A percentile compares a stretch with the other conserved stretches of the same genome.
These are phyloP conservation scores for Candida pseudoglaebosa DNA, from an alignment of 805 yeast genomes.

Conservation along the genomic window DNA sequence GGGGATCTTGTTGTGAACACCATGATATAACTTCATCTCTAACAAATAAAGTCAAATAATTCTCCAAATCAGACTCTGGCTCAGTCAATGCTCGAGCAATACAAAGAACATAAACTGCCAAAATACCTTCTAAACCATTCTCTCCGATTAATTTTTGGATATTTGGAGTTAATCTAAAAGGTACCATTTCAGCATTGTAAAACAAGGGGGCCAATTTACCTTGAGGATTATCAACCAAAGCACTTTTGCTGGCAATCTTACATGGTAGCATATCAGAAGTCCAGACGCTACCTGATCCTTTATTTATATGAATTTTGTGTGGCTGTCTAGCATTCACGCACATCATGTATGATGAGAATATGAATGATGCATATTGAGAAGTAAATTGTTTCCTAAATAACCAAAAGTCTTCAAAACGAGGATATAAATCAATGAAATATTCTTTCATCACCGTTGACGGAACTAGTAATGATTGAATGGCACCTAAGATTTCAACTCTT, in stretches of 20 bases:
- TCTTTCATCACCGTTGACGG: constrained; percentile 81
- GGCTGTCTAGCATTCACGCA: constrained; percentile 91
- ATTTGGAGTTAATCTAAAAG: constrained; percentile 95
- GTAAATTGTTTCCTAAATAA: constrained; percentile 92
- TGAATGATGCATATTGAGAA: constrained; percentile 89
- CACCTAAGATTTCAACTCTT: constrained; percentile 85
- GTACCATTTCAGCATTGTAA: constrained; percentile 88
- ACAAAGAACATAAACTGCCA: constrained; percentile 76
- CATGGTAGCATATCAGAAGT: constrained; percentile 95
- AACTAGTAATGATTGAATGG: constrained; percentile 82
- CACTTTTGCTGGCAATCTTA: constrained; percentile 58
- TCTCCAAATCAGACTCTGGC: constrained; percentile 89
- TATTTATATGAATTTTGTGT: constrained; percentile 81
- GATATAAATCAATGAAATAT: constrained; percentile 66
- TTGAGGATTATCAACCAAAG: constrained; percentile 44
- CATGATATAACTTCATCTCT: constrained; percentile 94
- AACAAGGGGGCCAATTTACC: constrained; percentile 75
- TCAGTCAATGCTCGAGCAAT: constrained; percentile 87
- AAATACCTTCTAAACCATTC: constrained; percentile 86
- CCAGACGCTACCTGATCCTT: constrained; percentile 83
- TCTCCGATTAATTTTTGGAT: constrained; percentile 92
- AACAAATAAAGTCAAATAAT: constrained; percentile 87
- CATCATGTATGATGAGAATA: constrained; percentile 91
- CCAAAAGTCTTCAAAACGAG: constrained; percentile 93
- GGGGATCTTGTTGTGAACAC: constrained; percentile 80